Evolutionary conservation across 1,284 basidiomycete genomes (phyloP).

Genomic region (Marasmius tenuissimus): DNA sequence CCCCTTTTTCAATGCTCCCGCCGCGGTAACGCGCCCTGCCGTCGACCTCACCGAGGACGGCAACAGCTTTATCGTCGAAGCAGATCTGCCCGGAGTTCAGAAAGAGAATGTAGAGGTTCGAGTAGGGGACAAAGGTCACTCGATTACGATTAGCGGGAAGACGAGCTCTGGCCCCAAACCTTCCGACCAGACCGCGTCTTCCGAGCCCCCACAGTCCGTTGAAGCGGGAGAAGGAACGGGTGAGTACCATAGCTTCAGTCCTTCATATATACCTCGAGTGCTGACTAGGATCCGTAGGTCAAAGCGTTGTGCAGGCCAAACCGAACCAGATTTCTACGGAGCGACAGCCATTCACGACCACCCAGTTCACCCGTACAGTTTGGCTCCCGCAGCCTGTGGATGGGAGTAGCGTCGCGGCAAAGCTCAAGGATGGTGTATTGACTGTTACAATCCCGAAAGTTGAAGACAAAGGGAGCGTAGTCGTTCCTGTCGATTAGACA

Average conservation of each 20-base stretch:
- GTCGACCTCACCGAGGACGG: slow-evolving; percentile 69
- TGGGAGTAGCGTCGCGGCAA: slow-evolving; percentile 56
- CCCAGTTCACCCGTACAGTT: slow-evolving; percentile 65
- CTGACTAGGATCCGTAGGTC: neutral
- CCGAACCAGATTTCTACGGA: slow-evolving; percentile 55
- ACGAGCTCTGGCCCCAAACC: slow-evolving; percentile 31
- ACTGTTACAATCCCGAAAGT: slow-evolving; percentile 61
- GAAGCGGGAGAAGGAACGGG: neutral
- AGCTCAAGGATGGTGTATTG: slow-evolving; percentile 68
- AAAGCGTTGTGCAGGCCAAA: slow-evolving; percentile 28
- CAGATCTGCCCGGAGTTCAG: slow-evolving; percentile 76
- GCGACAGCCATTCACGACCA: slow-evolving; percentile 52
- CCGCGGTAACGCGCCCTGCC: slow-evolving; percentile 44
- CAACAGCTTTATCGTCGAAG: slow-evolving; percentile 66
- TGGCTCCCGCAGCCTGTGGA: slow-evolving; percentile 69
- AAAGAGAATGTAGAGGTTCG: slow-evolving; percentile 75
- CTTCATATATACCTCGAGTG: neutral
- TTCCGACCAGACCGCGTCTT: slow-evolving; percentile 16
- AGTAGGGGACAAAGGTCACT: slow-evolving; percentile 67
- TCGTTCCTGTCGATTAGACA: slow-evolving; percentile 36
- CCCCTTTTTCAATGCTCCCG: slow-evolving; percentile 42
- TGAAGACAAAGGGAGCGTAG: slow-evolving; percentile 52
- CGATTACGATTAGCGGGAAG: slow-evolving; percentile 71
- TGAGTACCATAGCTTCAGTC: neutral
- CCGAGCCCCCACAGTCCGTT: neutral